These are phyloP conservation scores for Leucoagaricus sp. DNA, from an alignment of 1,284 basidiomycete genomes.

Conservation along the genomic window DNA sequence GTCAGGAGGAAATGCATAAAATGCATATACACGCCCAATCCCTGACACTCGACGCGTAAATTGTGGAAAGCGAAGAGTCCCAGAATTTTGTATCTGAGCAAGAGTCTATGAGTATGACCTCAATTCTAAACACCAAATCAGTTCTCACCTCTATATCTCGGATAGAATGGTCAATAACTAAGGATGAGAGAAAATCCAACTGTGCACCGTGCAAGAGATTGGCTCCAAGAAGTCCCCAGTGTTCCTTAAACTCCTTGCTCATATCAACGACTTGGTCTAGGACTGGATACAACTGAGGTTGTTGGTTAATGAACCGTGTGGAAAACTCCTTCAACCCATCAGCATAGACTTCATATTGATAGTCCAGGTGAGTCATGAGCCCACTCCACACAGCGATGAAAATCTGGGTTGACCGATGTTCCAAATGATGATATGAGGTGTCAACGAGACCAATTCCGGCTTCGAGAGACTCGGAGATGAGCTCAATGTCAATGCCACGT, in stretches of 20 bases:
- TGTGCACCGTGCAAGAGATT: constrained; percentile 31
- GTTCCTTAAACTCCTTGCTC: constrained; percentile 20
- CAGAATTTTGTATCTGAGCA: not conserved
- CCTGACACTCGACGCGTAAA: constrained; percentile 33
- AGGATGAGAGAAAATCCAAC: constrained; percentile 26
- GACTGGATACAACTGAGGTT: constrained; percentile 23
- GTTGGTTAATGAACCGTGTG: constrained; percentile 22
- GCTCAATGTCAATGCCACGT: not conserved
- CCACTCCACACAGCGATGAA: constrained; percentile 35
- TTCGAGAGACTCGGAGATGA: constrained; percentile 6
- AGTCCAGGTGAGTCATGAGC: constrained; percentile 29
- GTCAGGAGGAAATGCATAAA: constrained; percentile 30
- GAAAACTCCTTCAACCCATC: constrained; percentile 26
- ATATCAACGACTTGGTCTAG: constrained; percentile 29
- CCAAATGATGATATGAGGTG: constrained; percentile 17
- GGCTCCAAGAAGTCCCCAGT: constrained; percentile 23
- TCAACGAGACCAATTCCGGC: constrained; percentile 21
- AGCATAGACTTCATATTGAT: constrained; percentile 23
- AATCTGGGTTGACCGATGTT: constrained; percentile 10
- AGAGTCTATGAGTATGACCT: too few species aligned
- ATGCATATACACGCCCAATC: constrained; percentile 24
- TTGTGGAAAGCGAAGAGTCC: constrained; percentile 25
- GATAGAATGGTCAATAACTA: constrained; percentile 31
- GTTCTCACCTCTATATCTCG: constrained; percentile 20
- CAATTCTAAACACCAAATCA: too few species aligned